phyloP scores from a whole-genome alignment of 1,284 basidiomycete genomes.

The Albatrellus sp. region DNA sequence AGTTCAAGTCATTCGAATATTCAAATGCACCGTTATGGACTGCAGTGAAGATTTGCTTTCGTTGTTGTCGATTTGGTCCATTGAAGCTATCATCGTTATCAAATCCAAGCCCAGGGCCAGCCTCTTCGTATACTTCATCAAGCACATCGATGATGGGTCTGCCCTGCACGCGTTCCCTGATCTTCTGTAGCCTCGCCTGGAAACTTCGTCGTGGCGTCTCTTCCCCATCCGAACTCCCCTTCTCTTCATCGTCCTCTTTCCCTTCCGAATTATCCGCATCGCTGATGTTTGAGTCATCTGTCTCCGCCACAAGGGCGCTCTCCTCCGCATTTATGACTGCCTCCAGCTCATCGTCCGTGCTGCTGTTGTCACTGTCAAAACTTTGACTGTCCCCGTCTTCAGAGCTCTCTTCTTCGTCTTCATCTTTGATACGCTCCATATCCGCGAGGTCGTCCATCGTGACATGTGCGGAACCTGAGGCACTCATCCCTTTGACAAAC shows the following conservation, averaged over 20 bases:
- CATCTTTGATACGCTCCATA: constrained; percentile 32
- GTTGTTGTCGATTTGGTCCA: constrained; percentile 32
- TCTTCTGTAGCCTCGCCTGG: constrained; percentile 33
- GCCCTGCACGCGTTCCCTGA: constrained; percentile 24
- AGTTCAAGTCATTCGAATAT: constrained; percentile 32
- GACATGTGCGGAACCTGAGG: constrained; percentile 32
- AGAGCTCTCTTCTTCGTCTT: constrained; percentile 33
- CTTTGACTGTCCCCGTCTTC: constrained; percentile 7
- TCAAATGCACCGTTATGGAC: constrained; percentile 36
- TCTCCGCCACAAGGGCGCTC: constrained; percentile 12
- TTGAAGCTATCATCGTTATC: constrained; percentile 23
- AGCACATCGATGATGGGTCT: constrained; percentile 11
- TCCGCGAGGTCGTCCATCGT: constrained; percentile 62
- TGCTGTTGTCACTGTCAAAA: constrained; percentile 23
- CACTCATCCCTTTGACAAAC: constrained; percentile 42
- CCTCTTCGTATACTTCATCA: too few species aligned
- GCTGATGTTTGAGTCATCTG: constrained; percentile 13
- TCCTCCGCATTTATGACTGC: constrained; percentile 9
- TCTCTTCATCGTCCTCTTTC: constrained; percentile 18
- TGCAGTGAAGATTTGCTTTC: constrained; percentile 51
- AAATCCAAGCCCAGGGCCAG: too few species aligned
- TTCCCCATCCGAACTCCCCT: constrained; percentile 22
- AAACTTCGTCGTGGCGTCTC: constrained; percentile 39
- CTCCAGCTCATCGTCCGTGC: constrained; percentile 18
- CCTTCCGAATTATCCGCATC: constrained; percentile 15